These are phyloP conservation scores for Lentinus brumalis DNA, from an alignment of 768 basidiomycete genomes.

Conservation along the genomic window DNA sequence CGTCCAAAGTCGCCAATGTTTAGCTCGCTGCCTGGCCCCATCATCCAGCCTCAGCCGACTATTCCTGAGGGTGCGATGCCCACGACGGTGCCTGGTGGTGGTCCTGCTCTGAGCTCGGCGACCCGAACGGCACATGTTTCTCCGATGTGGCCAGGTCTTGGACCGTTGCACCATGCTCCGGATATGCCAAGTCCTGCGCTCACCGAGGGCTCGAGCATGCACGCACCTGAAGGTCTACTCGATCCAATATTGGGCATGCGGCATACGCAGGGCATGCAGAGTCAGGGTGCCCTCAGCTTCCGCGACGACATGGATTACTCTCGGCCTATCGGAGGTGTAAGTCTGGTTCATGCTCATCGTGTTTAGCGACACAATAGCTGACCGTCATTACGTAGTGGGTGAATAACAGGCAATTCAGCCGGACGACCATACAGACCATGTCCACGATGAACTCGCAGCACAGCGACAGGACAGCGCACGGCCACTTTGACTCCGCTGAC, in stretches of 20 bases:
- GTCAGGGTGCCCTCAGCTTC: conserved; percentile 30
- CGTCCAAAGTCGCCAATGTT: conserved; percentile 18
- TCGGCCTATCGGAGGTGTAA: conserved; percentile 30
- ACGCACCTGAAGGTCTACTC: conserved; percentile 28
- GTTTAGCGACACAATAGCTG: neutral
- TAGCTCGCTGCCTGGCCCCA: neutral
- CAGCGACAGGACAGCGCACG: conserved; percentile 8
- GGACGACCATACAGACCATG: conserved; percentile 23
- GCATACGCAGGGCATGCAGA: conserved; percentile 23
- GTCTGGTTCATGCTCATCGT: neutral
- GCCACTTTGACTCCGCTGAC: too few relatives aligned
- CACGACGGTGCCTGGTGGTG: neutral
- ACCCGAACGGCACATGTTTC: conserved; percentile 1
- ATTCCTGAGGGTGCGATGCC: conserved; percentile 11
- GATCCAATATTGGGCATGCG: conserved; percentile 20
- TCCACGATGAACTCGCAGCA: conserved; percentile 10
- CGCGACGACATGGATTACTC: conserved; percentile 32
- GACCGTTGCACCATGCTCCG: conserved; percentile 5
- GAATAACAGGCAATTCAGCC: conserved; percentile 25
- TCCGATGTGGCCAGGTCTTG: conserved; percentile 22
- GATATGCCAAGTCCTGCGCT: conserved; percentile 27
- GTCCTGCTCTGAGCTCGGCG: neutral
- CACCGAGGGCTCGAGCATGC: conserved; percentile 25
- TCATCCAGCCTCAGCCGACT: neutral
- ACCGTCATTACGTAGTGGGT: conserved; percentile 17